Evolutionary conservation across 73 alveolate species (phyloP), one percentile per base, ranked within the genome.

Genomic region (Paramecium bursaria): DNA sequence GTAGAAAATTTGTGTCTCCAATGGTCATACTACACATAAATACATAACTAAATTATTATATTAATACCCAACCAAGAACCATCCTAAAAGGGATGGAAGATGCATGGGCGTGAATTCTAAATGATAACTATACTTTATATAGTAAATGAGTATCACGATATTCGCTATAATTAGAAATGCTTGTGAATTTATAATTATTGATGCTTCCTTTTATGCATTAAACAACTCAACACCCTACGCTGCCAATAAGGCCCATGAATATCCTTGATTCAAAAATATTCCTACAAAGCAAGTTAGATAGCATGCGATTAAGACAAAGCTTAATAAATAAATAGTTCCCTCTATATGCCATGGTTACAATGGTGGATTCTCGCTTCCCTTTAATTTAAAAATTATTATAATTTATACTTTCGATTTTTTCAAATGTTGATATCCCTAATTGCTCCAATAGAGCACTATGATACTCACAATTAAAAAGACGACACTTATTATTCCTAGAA

Each of bases 1-100:
- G 82, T 13, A 67, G 44, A 42, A 39, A 67, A 33, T 42, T 42
- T 15, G 82, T 67, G 22, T 67, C 82, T 15, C 82, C 82, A 6
- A 67, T 67, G 1, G 82, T 67, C 9, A 67, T 42, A 42, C 82
- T 25, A 67, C 82, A 67, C 82, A 67, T 67, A 33, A 67, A 67
- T 6, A 67, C 35, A 42, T 39, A 67, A 15, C 82, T 42, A 27
- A 26, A 3, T 30, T 57, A 13, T 17, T 23, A 48, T 11, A 3
- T 19, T 4, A 2, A 13, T 57, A 57, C 76, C 27, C 33, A 2
- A 50, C 44, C 15, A 67, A 27, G 27, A 67, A 67, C 82, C 82
- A 67, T 25, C 82, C 82, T 19, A 67, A 67, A 10, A 33, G 27
- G 11, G 60, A 67, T n/a, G 82, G 82, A 15, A 67, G 33, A 67